phyloP scores from a whole-genome alignment of 257 asterid genomes.

The Salvia splendens region DNA sequence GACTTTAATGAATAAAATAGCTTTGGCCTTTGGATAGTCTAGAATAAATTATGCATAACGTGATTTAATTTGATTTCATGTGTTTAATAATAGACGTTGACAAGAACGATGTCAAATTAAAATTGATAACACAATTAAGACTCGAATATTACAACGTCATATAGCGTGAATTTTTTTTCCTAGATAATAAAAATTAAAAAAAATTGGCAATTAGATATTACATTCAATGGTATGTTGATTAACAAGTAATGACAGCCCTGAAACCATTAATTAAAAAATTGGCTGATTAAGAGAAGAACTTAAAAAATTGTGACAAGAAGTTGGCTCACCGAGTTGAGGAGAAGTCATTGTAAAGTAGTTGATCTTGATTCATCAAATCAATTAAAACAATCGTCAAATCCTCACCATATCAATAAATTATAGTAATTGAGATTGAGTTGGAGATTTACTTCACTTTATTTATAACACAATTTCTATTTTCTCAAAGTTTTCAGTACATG shows the following conservation, averaged over 20 bases:
- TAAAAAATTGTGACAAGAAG: not conserved
- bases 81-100: too few species aligned
- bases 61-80: too few species aligned
- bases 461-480: not conserved
- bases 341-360: conserved; percentile 23
- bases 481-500: not conserved
- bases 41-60: not conserved
- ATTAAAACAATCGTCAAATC: conserved; percentile 16
- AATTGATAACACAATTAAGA: not conserved
- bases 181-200: too few species aligned
- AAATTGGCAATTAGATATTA: too few species aligned
- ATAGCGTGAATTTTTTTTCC: too few species aligned
- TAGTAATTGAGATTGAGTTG: conserved; percentile 33
- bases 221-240: not conserved
- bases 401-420: conserved; percentile 27
- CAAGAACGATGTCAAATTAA: too few species aligned
- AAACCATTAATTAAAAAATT: not conserved
- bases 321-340: conserved; percentile 16
- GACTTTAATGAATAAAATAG: not conserved
- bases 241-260: not conserved
- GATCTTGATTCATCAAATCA: conserved; percentile 14
- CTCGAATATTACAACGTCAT: too few species aligned
- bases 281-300: not conserved
- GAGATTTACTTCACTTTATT: conserved; percentile 31
- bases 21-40: too few species aligned